Conservation (phyloP, 2,329 filamentous ascomycete genomes). For the Aspergillus texensis region DNA sequence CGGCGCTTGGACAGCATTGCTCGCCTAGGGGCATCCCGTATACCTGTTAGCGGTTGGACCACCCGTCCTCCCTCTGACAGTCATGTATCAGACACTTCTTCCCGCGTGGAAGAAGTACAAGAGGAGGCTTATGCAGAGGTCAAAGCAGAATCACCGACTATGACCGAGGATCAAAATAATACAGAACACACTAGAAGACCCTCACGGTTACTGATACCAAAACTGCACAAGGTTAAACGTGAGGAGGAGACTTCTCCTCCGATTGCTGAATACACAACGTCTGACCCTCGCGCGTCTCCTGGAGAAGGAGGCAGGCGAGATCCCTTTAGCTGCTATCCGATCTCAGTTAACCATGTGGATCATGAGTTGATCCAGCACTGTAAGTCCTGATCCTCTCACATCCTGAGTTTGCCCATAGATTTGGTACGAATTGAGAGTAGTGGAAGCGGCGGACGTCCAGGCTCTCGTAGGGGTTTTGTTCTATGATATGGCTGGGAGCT, state of each 20-base stretch:
- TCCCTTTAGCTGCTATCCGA: slow-evolving; percentile 33
- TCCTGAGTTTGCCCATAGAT: slow-evolving; percentile 2
- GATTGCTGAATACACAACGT: slow-evolving; percentile 8
- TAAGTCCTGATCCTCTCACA: slow-evolving; percentile 21
- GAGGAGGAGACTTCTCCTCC: slow-evolving; percentile 14
- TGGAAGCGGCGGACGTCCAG: neutral
- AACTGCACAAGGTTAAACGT: slow-evolving; percentile 16
- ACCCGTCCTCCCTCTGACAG: slow-evolving; percentile 14
- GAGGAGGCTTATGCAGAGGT: slow-evolving; percentile 9
- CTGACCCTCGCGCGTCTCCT: slow-evolving; percentile 20
- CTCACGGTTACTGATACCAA: slow-evolving; percentile 13
- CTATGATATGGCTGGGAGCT: slow-evolving; percentile 17
- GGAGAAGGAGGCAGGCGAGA: slow-evolving; percentile 24
- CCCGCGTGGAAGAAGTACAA: slow-evolving; percentile 16
- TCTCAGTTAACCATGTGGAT: slow-evolving; percentile 27
- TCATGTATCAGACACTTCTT: slow-evolving; percentile 11
- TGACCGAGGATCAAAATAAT: slow-evolving; percentile 11
- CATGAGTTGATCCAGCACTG: slow-evolving; percentile 36
- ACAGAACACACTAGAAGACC: slow-evolving; percentile 10
- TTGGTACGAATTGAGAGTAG: neutral
- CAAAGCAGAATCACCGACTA: slow-evolving; percentile 10
- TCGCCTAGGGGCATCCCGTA: slow-evolving; percentile 32
- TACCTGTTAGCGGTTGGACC: slow-evolving; percentile 29
- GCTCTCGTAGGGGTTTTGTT: neutral
- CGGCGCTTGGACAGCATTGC: slow-evolving; percentile 36